These are phyloP conservation scores for Diplodia seriata DNA, from an alignment of 2,329 filamentous ascomycete species.

Conservation along the genomic window DNA sequence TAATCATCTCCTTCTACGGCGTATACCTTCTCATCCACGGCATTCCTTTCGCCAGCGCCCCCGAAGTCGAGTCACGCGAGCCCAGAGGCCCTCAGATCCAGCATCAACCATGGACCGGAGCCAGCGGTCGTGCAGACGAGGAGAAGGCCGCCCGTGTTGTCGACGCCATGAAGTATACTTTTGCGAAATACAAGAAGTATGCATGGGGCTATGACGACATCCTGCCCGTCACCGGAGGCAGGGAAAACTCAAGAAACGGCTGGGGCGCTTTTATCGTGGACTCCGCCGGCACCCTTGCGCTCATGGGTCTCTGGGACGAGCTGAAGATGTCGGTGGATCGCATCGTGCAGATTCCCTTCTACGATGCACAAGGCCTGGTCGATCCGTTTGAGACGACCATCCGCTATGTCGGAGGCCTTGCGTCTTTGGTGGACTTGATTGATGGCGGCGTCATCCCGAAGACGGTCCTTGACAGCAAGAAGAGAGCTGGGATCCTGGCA, in stretches of 20 bases:
- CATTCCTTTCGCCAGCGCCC: constrained; percentile 33
- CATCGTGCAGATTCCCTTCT: constrained; percentile 50
- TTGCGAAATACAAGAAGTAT: constrained; percentile 48
- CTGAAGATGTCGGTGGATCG: constrained; percentile 49
- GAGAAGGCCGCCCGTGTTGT: constrained; percentile 45
- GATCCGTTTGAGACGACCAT: constrained; percentile 54
- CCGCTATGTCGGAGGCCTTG: constrained; percentile 49
- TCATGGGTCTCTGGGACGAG: constrained; percentile 54
- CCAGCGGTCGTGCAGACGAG: constrained; percentile 45
- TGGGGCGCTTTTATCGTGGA: constrained; percentile 55
- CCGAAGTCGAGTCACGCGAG: not conserved
- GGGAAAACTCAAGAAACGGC: constrained; percentile 47
- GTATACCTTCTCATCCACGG: constrained; percentile 48
- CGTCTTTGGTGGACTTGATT: constrained; percentile 51
- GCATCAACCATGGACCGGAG: constrained; percentile 44
- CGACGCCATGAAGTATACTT: constrained; percentile 51
- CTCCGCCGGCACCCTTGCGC: constrained; percentile 48
- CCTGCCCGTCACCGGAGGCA: constrained; percentile 47
- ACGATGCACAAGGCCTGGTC: constrained; percentile 44
- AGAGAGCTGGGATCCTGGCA: constrained; percentile 45
- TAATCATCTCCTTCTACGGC: constrained; percentile 51
- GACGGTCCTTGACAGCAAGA: constrained; percentile 41
- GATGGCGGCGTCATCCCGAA: constrained; percentile 51
- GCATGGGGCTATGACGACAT: constrained; percentile 53
- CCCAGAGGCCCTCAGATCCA: constrained; percentile 44